Conservation (phyloP, 768 basidiomycete genomes). For the Trametes gibbosa region DNA sequence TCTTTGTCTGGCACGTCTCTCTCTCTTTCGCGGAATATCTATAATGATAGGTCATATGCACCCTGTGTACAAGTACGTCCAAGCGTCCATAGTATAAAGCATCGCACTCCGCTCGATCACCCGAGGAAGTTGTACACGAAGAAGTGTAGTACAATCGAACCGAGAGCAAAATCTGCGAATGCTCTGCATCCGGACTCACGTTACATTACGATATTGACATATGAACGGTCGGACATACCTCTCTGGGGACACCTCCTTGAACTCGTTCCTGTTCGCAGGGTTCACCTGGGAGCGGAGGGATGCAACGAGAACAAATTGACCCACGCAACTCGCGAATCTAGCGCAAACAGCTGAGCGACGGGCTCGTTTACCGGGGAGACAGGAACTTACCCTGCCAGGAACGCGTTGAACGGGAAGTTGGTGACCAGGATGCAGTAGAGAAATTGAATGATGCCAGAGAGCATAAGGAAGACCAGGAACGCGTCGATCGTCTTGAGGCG, state of each 20-base stretch:
- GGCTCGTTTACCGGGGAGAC: neutral
- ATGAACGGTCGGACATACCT: constrained; percentile 50
- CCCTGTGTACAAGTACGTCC: constrained; percentile 16
- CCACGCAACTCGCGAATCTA: constrained; percentile 91
- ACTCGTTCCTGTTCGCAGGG: constrained; percentile 75
- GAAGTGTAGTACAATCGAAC: constrained; percentile 95
- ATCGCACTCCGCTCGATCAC: constrained; percentile 34
- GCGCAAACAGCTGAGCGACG: neutral
- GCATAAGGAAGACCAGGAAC: constrained; percentile 88
- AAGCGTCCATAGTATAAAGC: constrained; percentile 1
- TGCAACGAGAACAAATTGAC: constrained; percentile 95
- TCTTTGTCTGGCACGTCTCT: neutral
- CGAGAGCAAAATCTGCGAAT: constrained; percentile 93
- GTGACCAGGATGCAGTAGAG: constrained; percentile 88
- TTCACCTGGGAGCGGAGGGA: constrained; percentile 92
- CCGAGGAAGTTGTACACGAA: constrained; percentile 99
- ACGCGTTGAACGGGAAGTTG: constrained; percentile 96
- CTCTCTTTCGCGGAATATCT: constrained; percentile 8
- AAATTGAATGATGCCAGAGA: constrained; percentile 89
- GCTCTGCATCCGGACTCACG: constrained; percentile 54
- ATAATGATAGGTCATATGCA: constrained; percentile 1
- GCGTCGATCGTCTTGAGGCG: constrained; percentile 92
- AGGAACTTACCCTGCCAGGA: constrained; percentile 83
- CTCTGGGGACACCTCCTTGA: constrained; percentile 92
- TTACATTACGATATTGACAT: neutral